Percentiles rank a stretch among this genome's conserved stretches.
These are phyloP conservation scores for Aspergillus baeticus DNA, from an alignment of 495 filamentous ascomycete genomes.

Conservation along the genomic window DNA sequence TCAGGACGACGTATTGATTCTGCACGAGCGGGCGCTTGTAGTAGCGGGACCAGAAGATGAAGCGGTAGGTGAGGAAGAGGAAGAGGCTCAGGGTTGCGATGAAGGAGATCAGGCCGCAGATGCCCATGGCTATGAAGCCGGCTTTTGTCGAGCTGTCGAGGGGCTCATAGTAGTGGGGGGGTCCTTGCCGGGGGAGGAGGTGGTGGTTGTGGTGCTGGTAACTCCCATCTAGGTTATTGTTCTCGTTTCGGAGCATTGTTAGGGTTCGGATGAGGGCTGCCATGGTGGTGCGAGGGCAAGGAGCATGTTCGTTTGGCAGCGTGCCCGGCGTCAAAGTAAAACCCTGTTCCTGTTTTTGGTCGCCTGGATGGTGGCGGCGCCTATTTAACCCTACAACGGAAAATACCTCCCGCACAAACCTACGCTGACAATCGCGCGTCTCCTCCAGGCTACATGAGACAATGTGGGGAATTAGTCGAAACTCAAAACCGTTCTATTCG, in stretches of 20 bases:
- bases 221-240: too few relatives aligned
- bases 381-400: too few relatives aligned
- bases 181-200: not conserved
- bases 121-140: constrained; percentile 55
- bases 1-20: constrained; percentile 73
- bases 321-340: too few relatives aligned
- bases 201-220: too few relatives aligned
- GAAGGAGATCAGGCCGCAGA: constrained; percentile 57
- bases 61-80: constrained; percentile 54
- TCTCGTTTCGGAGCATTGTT: not conserved
- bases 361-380: too few relatives aligned
- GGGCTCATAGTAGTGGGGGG: not conserved
- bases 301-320: too few relatives aligned
- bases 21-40: constrained; percentile 39
- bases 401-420: too few relatives aligned
- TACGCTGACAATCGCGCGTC: not conserved
- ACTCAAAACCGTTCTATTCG: too few relatives aligned
- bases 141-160: constrained; percentile 22
- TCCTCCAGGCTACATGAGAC: too few relatives aligned
- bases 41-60: constrained; percentile 53
- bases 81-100: constrained; percentile 51
- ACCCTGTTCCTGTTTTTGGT: too few relatives aligned
- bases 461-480: too few relatives aligned
- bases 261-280: not conserved
- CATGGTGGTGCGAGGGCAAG: too few relatives aligned